Evolutionary conservation across 148 eudicot genomes (phyloP).

Genomic region (Euryodendron excelsum): DNA sequence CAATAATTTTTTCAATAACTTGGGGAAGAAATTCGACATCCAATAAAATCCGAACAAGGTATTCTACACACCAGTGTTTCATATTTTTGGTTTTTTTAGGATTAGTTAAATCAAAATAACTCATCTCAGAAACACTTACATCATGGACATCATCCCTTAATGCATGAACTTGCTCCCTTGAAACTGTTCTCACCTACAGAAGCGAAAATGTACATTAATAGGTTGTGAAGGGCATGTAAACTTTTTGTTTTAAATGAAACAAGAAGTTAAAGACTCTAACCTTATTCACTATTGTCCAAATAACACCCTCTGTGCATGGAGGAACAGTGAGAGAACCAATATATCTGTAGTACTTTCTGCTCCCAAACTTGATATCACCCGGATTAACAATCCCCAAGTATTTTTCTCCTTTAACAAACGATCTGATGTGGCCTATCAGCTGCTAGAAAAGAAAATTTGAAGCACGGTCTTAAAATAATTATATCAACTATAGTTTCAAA

Average conservation of each 20-base stretch:
- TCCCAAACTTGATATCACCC: conserved; percentile 18
- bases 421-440: conserved; percentile 12
- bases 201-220: background rate
- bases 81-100: background rate
- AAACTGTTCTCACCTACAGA: conserved; percentile 36
- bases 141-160: conserved; percentile 33
- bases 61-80: background rate
- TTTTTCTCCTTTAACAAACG: background rate
- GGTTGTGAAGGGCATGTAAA: background rate
- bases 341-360: conserved; percentile 36
- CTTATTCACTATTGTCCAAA: conserved; percentile 32
- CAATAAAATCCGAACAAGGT: background rate
- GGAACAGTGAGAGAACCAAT: conserved; percentile 46
- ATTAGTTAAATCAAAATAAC: background rate
- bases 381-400: conserved; percentile 32
- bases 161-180: conserved; percentile 37
- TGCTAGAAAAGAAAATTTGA: background rate
- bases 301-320: conserved; percentile 51
- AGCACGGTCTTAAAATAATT: background rate
- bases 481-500: background rate
- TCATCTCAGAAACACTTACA: conserved; percentile 25
- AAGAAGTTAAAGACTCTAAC: conserved; percentile 2
- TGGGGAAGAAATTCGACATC: background rate
- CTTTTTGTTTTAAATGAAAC: background rate
- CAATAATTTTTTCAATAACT: background rate